Conservation (phyloP, 305 asterid genomes). For the Fraxinus sp. region DNA sequence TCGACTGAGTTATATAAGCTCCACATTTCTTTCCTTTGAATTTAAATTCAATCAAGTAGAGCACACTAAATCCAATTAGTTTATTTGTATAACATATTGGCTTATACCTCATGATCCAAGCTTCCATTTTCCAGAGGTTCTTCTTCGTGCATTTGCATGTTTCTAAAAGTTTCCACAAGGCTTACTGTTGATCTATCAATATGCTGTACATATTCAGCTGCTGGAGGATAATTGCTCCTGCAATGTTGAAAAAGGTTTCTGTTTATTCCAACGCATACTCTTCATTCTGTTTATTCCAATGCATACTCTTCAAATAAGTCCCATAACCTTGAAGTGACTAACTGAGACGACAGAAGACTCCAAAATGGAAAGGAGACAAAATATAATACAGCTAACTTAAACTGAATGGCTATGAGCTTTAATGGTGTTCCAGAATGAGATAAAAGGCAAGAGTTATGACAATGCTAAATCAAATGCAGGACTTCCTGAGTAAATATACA, state of each 20-base stretch:
- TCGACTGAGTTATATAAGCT: neutral
- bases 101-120: slow-evolving; percentile 73
- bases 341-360: slow-evolving; percentile 4
- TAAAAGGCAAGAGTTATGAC: slow-evolving; percentile 14
- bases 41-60: neutral
- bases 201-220: slow-evolving; percentile 63
- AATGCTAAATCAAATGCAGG: neutral
- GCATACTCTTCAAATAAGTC: neutral
- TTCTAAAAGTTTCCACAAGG: slow-evolving; percentile 77
- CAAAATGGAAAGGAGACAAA: neutral
- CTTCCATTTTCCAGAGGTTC: slow-evolving; percentile 83
- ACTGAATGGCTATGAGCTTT: neutral
- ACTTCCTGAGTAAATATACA: neutral
- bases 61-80: neutral
- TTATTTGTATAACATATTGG: neutral
- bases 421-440: neutral
- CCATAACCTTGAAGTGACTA: neutral
- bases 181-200: slow-evolving; percentile 72
- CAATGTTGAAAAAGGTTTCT: slow-evolving; percentile 27
- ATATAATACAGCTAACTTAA: neutral
- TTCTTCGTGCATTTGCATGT: slow-evolving; percentile 70
- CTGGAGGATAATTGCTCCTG: slow-evolving; percentile 73
- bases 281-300: neutral
- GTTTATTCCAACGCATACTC: slow-evolving; percentile 1
- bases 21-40: neutral